Conservation (phyloP, 75 land plant species). For the Gnetum montanum region DNA sequence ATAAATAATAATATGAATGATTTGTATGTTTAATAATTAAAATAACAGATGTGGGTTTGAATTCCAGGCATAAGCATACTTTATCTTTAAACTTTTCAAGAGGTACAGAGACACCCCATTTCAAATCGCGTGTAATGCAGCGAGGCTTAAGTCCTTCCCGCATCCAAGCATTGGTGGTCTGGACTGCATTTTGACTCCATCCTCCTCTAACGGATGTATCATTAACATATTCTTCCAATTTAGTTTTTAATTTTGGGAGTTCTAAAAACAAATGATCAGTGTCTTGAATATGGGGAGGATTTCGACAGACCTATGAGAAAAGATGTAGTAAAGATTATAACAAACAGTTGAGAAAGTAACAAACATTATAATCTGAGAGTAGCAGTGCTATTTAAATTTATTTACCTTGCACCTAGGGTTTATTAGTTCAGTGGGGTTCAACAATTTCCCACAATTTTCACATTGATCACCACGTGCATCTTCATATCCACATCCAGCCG, state of each 20-base stretch:
- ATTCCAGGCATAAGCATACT: no score
- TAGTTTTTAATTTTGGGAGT: constrained; percentile 68
- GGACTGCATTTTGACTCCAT: constrained; percentile 96
- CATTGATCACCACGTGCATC: constrained; percentile 97
- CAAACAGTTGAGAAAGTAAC: no score
- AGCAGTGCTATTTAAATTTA: no score
- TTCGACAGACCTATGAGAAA: constrained; percentile 53
- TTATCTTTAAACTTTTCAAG: constrained; percentile 84
- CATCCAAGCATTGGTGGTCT: constrained; percentile 90
- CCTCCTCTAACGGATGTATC: constrained; percentile 58
- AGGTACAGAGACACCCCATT: constrained; percentile 99
- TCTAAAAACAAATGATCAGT: constrained; percentile 90
- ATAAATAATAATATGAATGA: no score
- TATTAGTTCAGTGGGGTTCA: constrained; percentile 82
- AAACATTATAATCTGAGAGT: no score
- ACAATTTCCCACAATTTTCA: constrained; percentile 78
- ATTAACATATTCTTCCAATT: constrained; percentile 60
- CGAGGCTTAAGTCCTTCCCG: constrained; percentile 84
- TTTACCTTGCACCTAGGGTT: constrained; percentile 96
- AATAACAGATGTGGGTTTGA: no score
- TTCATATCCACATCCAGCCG: constrained; percentile 51
- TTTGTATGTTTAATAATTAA: no score
- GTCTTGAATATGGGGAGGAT: constrained; percentile 64
- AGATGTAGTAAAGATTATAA: no score
- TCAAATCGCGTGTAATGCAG: constrained; percentile 94